Base-by-base conservation (phyloP, 306 rosid species). In the Lablab purpureus region DNA sequence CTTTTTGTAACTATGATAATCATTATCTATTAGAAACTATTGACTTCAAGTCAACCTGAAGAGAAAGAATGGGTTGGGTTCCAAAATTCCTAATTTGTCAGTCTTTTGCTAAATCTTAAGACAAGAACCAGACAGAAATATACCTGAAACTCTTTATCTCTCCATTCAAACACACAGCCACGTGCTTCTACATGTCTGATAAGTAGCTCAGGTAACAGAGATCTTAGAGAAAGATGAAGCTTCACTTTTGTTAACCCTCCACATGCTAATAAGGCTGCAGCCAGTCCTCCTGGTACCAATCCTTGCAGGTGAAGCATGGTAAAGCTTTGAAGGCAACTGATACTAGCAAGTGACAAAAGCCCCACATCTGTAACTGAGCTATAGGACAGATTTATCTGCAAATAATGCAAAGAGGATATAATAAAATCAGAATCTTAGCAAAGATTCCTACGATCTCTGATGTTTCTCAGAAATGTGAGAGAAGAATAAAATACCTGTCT, bases 371-470 rank as follows among this genome's bases (percentile, higher is more conserved):
- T 87, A 74, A 91, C 94, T 9, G 91, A 86, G 83, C 86, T 91
- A 84, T 90, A 95, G 2, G 99, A 95, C 84, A 95, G 73, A 76
- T 93, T 95, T 84, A 95, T 95, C 99, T 95, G 97, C 90, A 71
- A 73, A 62, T 54, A 70, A 70, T 7, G 60, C 74, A 73, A 70
- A 54, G 9, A 52, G 10, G 32, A 80, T 18, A 62, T 49, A 62
- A 23, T 15, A 43, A n/a, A 25, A 80, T 80, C 23, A 75, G 63
- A 73, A 67, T 65, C 75, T 32, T 21, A 7, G 65, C 67, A 55
- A 25, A 22, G 10, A 41, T 32, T 59, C 67, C 77, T 13, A 25
- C 46, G 2, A 78, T 41, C 58, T 46, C 36, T 52, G 36, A 49
- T 56, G 78, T 40, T 88, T 63, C 25, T 2, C 47, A 23, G 59